These are phyloP conservation scores for Neurospora sp. DNA, from an alignment of 495 filamentous ascomycete genomes.

Conservation along the genomic window DNA sequence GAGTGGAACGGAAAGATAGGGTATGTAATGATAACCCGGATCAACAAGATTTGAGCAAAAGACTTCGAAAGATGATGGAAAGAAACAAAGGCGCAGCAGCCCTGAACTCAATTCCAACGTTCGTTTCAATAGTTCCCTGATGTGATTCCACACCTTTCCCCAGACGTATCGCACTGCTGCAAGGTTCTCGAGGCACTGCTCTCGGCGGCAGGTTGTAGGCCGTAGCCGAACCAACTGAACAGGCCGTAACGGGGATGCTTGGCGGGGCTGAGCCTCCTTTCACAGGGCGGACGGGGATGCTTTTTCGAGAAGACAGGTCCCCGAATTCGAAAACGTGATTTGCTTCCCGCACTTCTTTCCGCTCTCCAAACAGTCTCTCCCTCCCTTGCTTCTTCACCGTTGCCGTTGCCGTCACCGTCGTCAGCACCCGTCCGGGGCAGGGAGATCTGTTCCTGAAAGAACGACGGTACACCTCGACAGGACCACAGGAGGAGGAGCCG, in stretches of 20 bases:
- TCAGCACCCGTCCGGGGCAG: not conserved
- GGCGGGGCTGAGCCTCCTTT: not conserved
- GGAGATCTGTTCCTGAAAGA: not conserved
- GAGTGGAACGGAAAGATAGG: not conserved
- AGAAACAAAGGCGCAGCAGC: not conserved
- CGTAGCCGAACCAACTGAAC: not conserved
- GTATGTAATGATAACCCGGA: not conserved
- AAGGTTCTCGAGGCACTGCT: not conserved
- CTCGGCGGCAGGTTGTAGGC: not conserved
- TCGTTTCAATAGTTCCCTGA: not conserved
- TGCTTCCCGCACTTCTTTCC: not conserved
- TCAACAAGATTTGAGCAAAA: not conserved
- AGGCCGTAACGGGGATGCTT: not conserved
- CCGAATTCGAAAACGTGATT: not conserved
- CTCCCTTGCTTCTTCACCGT: not conserved
- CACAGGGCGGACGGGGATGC: not conserved
- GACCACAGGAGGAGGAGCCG: not conserved
- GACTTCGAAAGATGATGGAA: not conserved
- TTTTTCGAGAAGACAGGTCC: not conserved
- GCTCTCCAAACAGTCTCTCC: not conserved
- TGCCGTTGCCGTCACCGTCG: not conserved
- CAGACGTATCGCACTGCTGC: not conserved
- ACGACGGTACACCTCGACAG: not conserved
- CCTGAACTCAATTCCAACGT: not conserved
- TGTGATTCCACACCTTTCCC: not conserved